Conservation (phyloP, 768 basidiomycete genomes). For the Hemileccinum impolitum region DNA sequence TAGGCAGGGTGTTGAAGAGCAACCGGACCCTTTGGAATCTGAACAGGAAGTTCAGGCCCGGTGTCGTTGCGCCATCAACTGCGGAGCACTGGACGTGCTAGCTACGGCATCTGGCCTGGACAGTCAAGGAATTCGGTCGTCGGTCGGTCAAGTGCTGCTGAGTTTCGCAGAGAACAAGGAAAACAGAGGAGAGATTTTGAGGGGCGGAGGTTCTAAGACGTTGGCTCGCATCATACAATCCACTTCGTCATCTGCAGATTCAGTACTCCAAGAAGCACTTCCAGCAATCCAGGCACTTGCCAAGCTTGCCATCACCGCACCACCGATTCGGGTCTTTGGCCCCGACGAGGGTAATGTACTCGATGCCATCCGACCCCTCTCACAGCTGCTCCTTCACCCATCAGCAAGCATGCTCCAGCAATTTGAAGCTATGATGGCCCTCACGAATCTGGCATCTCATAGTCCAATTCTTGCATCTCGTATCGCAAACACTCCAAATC, state of each 20-base stretch:
- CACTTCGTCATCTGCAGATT: slow-evolving; percentile 32
- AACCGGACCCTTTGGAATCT: slow-evolving; percentile 49
- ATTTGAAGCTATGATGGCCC: slow-evolving; percentile 93
- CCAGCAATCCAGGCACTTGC: slow-evolving; percentile 84
- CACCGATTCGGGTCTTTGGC: slow-evolving; percentile 89
- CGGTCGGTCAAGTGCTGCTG: slow-evolving; percentile 60
- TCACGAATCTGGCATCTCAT: slow-evolving; percentile 91
- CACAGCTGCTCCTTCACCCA: slow-evolving; percentile 65
- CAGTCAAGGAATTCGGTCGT: slow-evolving; percentile 58
- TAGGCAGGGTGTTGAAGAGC: slow-evolving; percentile 27
- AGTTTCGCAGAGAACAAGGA: slow-evolving; percentile 74
- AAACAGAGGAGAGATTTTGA: slow-evolving; percentile 72
- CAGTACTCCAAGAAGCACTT: slow-evolving; percentile 31
- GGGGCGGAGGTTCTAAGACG: slow-evolving; percentile 74
- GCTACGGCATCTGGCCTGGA: slow-evolving; percentile 55
- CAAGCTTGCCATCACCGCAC: slow-evolving; percentile 89
- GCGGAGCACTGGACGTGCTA: slow-evolving; percentile 65
- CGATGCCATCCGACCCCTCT: slow-evolving; percentile 82
- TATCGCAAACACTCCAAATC: slow-evolving; percentile 57
- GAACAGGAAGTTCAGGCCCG: slow-evolving; percentile 63
- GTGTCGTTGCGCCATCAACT: slow-evolving; percentile 52
- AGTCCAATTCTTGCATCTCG: slow-evolving; percentile 61
- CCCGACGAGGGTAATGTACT: slow-evolving; percentile 72
- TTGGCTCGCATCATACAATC: slow-evolving; percentile 55
- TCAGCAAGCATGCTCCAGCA: slow-evolving; percentile 72